Evolutionary conservation across 2,329 filamentous ascomycete species (phyloP).

Genomic region (Colletotrichum falcatum): DNA sequence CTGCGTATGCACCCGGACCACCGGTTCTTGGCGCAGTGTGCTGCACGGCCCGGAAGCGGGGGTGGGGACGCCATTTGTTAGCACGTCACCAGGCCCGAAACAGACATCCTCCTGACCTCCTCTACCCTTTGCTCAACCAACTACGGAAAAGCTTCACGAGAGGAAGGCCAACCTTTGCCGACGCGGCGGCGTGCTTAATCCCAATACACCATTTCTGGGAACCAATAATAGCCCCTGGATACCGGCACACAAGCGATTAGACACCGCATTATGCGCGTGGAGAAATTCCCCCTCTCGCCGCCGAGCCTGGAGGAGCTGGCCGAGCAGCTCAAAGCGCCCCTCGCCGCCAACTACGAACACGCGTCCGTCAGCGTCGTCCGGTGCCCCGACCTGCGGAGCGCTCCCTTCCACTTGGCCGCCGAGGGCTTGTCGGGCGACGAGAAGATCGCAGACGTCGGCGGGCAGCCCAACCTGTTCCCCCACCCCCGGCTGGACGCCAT

Average conservation of each 20-base stretch:
- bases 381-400: constrained; percentile 52
- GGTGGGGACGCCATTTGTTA: background rate
- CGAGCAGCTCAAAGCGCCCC: constrained; percentile 37
- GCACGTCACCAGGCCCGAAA: background rate
- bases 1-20: no score
- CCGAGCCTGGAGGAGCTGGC: constrained; percentile 47
- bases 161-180: background rate
- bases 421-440: constrained; percentile 54
- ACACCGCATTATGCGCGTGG: constrained; percentile 16
- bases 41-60: background rate
- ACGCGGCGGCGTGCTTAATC: background rate
- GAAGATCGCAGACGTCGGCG: constrained; percentile 58
- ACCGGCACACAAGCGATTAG: background rate
- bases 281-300: constrained; percentile 44
- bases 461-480: constrained; percentile 55
- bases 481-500: constrained; percentile 49
- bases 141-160: background rate
- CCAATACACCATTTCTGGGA: background rate
- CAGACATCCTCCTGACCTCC: background rate
- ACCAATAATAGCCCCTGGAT: background rate
- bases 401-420: constrained; percentile 54
- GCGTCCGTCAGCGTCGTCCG: constrained; percentile 44
- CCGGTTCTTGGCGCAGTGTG: constrained; percentile 12
- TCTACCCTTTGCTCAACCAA: background rate
- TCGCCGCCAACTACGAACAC: constrained; percentile 44